Evolutionary conservation across 371 early-diverging fungal genomes (phyloP).

Genomic region (Saksenaea oblongispora): DNA sequence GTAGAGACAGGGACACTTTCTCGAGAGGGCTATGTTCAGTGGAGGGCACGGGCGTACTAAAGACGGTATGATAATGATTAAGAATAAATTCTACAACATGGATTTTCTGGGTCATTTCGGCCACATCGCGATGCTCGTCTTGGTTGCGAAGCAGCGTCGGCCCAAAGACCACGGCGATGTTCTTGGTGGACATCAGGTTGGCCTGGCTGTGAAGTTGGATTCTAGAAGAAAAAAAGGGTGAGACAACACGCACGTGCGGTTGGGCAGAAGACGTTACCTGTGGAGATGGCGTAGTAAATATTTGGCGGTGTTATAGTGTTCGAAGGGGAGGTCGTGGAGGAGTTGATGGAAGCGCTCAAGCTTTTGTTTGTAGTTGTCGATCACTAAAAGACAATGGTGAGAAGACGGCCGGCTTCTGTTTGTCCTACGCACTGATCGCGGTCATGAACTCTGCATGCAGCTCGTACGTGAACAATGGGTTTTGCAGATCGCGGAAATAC

Average conservation of each 20-base stretch:
- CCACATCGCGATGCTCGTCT: conserved; percentile 68
- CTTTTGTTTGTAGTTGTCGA: conserved; percentile 17
- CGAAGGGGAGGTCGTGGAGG: conserved; percentile 41
- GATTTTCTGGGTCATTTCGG: conserved; percentile 81
- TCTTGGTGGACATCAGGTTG: conserved; percentile 88
- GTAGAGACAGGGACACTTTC: neutral
- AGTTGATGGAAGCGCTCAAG: conserved; percentile 14
- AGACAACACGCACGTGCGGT: conserved; percentile 6
- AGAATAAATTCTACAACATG: conserved; percentile 64
- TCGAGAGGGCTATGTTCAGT: conserved; percentile 6
- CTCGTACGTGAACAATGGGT: conserved; percentile 86
- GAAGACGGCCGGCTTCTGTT: no score
- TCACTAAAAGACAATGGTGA: no score
- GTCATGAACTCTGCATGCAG: conserved; percentile 76
- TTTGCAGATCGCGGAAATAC: conserved; percentile 90
- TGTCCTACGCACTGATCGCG: conserved; percentile 53
- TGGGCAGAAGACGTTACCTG: no score
- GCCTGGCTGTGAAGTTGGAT: conserved; percentile 54
- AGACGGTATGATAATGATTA: conserved; percentile 46
- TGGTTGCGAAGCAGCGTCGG: conserved; percentile 81
- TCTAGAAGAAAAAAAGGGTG: conserved; percentile 19
- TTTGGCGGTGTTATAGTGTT: conserved; percentile 45
- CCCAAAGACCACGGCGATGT: conserved; percentile 92
- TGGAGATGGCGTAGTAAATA: conserved; percentile 38
- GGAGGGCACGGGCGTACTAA: conserved; percentile 17